phyloP scores from a whole-genome alignment of 2,329 filamentous ascomycete species.

The Aspergillus glaucus region DNA sequence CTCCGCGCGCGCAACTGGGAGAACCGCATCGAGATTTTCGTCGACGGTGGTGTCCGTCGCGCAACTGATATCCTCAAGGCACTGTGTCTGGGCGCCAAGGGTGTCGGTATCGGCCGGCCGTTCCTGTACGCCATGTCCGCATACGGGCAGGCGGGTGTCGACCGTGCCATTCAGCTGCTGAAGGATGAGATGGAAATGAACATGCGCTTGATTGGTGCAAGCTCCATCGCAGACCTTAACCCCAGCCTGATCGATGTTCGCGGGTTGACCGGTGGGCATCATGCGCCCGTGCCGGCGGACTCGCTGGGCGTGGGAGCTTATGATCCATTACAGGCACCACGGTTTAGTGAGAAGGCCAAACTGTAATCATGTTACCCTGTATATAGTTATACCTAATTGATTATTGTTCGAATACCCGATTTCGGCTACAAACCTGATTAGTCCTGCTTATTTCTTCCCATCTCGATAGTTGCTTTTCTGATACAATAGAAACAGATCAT shows the following conservation, averaged over 20 bases:
- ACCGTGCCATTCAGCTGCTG: conserved; percentile 83
- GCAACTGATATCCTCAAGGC: conserved; percentile 95
- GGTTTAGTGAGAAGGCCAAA: conserved; percentile 45
- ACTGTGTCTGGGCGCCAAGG: conserved; percentile 81
- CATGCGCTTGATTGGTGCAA: conserved; percentile 86
- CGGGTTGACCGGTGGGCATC: conserved; percentile 57
- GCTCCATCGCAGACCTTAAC: conserved; percentile 67
- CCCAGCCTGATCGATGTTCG: conserved; percentile 73
- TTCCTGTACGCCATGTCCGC: conserved; percentile 96
- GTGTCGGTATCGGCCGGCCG: conserved; percentile 87
- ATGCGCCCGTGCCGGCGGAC: conserved; percentile 55
- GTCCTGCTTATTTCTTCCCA: too few relatives aligned
- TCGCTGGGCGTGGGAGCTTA: conserved; percentile 54
- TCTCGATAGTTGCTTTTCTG: too few relatives aligned
- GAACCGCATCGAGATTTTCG: conserved; percentile 74
- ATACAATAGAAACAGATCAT: too few relatives aligned
- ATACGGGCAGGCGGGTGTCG: conserved; percentile 81
- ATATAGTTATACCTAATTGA: background rate
- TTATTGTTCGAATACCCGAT: background rate
- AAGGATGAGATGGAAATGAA: conserved; percentile 99
- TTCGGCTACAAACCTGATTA: too few relatives aligned
- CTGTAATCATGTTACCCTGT: conserved; percentile 19
- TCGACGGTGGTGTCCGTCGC: conserved; percentile 85
- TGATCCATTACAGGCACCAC: conserved; percentile 46
- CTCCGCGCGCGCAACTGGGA: conserved; percentile 68